These are phyloP conservation scores for Diplodia sapinea DNA, from an alignment of 2,329 filamentous ascomycete species.

Conservation along the genomic window DNA sequence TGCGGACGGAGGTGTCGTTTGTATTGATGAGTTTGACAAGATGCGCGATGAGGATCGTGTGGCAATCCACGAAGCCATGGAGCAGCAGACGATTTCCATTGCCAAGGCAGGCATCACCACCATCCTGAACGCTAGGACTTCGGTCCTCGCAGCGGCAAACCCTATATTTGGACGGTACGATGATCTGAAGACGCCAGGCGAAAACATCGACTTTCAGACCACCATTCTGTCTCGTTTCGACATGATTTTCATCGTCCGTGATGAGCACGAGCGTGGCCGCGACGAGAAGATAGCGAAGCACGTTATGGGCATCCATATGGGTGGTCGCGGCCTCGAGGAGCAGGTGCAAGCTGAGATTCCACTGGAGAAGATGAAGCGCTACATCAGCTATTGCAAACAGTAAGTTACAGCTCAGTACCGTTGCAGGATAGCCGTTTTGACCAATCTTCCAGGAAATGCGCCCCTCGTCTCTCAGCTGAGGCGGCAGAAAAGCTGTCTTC, in stretches of 20 bases:
- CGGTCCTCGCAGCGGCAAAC: conserved; percentile 93
- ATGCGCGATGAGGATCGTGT: conserved; percentile 99
- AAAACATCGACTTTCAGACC: conserved; percentile 99
- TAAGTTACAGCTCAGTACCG: conserved; percentile 58
- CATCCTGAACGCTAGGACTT: conserved; percentile 93
- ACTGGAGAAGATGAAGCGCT: conserved; percentile 96
- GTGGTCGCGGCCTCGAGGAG: conserved; percentile 80
- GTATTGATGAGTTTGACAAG: conserved; percentile 98
- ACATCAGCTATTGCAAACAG: conserved; percentile 96
- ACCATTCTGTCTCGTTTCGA: conserved; percentile 98
- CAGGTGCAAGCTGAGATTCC: conserved; percentile 85
- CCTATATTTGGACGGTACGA: conserved; percentile 98
- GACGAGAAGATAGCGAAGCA: conserved; percentile 95
- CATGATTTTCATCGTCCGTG: conserved; percentile 99
- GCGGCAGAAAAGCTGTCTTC: conserved; percentile 95
- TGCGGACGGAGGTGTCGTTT: conserved; percentile 91
- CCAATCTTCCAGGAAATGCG: conserved; percentile 71
- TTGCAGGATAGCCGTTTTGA: conserved; percentile 40
- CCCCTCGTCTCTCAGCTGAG: conserved; percentile 85
- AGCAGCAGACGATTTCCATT: conserved; percentile 99
- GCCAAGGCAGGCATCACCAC: conserved; percentile 98
- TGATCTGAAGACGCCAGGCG: conserved; percentile 94
- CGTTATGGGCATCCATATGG: conserved; percentile 98
- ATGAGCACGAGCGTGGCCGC: conserved; percentile 87
- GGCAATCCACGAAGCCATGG: conserved; percentile 99